These are phyloP conservation scores for Nidularia pulvinata DNA, from an alignment of 768 basidiomycete species.

Conservation along the genomic window DNA sequence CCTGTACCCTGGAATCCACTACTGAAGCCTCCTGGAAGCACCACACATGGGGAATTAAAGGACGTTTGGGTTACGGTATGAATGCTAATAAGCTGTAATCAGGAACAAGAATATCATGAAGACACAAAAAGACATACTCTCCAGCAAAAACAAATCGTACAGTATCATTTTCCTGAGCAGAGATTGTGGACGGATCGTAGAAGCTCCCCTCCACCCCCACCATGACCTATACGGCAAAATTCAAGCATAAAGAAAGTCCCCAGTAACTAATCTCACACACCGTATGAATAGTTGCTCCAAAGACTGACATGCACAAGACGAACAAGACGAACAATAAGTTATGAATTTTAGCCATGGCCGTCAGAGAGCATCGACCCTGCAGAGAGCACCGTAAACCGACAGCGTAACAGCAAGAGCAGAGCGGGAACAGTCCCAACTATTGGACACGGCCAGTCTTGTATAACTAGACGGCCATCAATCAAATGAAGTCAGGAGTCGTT, in stretches of 20 bases:
- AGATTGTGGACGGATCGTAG: slow-evolving; percentile 28
- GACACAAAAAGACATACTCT: slow-evolving; percentile 14
- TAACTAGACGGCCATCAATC: too few relatives aligned
- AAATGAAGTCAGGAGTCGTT: too few relatives aligned
- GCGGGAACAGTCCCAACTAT: too few relatives aligned
- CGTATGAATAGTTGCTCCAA: background rate
- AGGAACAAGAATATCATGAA: background rate
- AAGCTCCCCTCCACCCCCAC: slow-evolving; percentile 39
- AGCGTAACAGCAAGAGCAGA: too few relatives aligned
- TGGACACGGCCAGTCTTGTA: too few relatives aligned
- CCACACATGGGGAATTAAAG: slow-evolving; percentile 33
- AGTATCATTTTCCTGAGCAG: slow-evolving; percentile 27
- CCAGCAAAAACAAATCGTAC: slow-evolving; percentile 37
- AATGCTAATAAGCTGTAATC: slow-evolving; percentile 11
- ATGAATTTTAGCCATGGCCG: too few relatives aligned
- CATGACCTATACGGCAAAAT: slow-evolving; percentile 19
- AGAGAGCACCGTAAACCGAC: too few relatives aligned
- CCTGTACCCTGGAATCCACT: slow-evolving; percentile 24
- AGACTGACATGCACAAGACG: background rate
- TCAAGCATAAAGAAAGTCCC: background rate
- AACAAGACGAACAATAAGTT: background rate
- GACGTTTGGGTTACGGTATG: slow-evolving; percentile 40
- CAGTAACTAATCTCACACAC: background rate
- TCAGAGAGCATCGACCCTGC: too few relatives aligned
- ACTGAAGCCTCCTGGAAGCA: slow-evolving; percentile 37